phyloP scores from a whole-genome alignment of 345 rosid genomes.

The Eucalyptus regnans region DNA sequence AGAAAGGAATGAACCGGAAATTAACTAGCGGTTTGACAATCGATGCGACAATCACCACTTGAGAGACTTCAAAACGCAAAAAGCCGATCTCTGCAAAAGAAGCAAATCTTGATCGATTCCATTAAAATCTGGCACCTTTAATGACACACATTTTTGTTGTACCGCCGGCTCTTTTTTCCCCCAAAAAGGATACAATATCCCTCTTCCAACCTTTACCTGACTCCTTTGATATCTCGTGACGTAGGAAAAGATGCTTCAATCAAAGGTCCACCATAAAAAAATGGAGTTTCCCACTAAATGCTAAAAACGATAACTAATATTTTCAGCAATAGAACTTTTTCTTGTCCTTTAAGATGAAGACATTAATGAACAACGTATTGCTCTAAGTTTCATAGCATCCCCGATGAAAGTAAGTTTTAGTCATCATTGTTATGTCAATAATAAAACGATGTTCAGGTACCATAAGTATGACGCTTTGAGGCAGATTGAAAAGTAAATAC shows the following conservation, averaged over 20 bases:
- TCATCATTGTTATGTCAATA: too few species aligned
- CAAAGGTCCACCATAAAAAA: too few species aligned
- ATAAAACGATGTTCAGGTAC: not conserved
- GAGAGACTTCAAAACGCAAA: too few species aligned
- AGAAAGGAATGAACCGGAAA: accelerated
- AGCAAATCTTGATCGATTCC: too few species aligned
- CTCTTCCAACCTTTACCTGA: too few species aligned
- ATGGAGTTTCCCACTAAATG: not conserved
- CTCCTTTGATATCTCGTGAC: too few species aligned
- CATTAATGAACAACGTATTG: not conserved
- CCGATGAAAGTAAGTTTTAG: not conserved
- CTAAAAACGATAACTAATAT: too few species aligned
- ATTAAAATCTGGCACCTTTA: too few species aligned
- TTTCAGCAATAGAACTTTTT: not conserved
- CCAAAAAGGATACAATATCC: too few species aligned
- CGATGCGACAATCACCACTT: accelerated
- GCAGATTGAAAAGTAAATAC: accelerated
- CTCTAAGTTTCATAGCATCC: not conserved
- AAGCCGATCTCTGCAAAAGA: accelerated
- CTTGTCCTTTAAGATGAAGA: not conserved
- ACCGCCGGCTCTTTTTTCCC: not conserved
- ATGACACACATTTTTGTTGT: not conserved
- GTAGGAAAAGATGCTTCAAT: too few species aligned
- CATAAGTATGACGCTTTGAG: accelerated
- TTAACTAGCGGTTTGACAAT: too few species aligned